Evolutionary conservation across 108 stramenopile genomes (phyloP).

Genomic region (Licmophora abbreviata): DNA sequence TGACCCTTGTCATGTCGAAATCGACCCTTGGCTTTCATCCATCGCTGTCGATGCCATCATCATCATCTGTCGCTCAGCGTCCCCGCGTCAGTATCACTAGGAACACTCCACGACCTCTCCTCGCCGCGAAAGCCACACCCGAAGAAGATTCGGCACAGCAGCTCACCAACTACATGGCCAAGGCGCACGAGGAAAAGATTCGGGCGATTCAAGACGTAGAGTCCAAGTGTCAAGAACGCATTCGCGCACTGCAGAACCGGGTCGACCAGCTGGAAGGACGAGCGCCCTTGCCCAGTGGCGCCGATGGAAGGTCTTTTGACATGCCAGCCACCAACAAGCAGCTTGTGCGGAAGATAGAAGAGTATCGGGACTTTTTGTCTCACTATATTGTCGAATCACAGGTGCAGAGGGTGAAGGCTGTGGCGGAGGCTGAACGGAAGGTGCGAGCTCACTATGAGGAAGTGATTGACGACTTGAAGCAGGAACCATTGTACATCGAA

Average conservation of each 20-base stretch:
- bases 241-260: slow-evolving; percentile 36
- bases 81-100: no score
- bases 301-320: slow-evolving; percentile 12
- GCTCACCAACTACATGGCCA: slow-evolving; percentile 68
- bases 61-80: no score
- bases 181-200: slow-evolving; percentile 63
- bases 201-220: slow-evolving; percentile 44
- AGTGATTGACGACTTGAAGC: slow-evolving; percentile 22
- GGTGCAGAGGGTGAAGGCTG: slow-evolving; percentile 45
- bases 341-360: slow-evolving; percentile 21
- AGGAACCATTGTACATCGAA: slow-evolving; percentile 1
- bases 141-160: no score
- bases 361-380: slow-evolving; percentile 45
- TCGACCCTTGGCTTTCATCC: no score
- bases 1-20: no score
- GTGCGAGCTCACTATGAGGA: slow-evolving; percentile 27
- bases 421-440: slow-evolving; percentile 31
- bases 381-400: slow-evolving; percentile 54
- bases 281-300: slow-evolving; percentile 6
- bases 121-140: no score
- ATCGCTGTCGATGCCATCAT: no score
- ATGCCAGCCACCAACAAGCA: slow-evolving; percentile 30
- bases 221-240: slow-evolving; percentile 35
- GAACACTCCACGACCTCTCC: no score
- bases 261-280: slow-evolving; percentile 32